Evolutionary conservation across 2,329 filamentous ascomycete species (phyloP).

Genomic region (Aureobasidium sp.): DNA sequence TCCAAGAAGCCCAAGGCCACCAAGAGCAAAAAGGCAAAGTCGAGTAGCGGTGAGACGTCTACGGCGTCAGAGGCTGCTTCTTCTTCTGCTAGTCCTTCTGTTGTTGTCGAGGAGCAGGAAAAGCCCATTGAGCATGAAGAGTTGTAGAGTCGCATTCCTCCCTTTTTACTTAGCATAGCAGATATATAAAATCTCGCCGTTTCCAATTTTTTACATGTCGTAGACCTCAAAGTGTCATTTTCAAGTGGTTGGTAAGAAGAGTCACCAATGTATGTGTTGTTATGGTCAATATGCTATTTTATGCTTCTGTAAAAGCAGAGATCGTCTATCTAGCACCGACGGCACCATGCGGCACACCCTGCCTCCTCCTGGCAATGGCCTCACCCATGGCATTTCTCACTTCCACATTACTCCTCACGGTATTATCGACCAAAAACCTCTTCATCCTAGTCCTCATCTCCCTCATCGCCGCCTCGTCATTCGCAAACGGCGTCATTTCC

Average conservation of each 20-base stretch:
- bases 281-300: no score
- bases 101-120: background rate
- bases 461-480: slow-evolving; percentile 58
- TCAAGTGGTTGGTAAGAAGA: background rate
- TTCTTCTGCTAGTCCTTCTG: background rate
- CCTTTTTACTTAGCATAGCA: background rate
- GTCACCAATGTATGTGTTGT: background rate
- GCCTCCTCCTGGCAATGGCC: slow-evolving; percentile 47
- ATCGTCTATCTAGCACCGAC: slow-evolving; percentile 7
- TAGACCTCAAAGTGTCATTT: background rate
- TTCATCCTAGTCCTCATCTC: slow-evolving; percentile 66
- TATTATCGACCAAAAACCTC: slow-evolving; percentile 84
- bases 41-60: background rate
- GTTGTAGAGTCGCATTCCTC: slow-evolving; percentile 10
- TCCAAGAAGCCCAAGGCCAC: slow-evolving; percentile 29
- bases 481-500: slow-evolving; percentile 73
- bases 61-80: background rate
- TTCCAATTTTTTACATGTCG: background rate
- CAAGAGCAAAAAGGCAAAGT: slow-evolving; percentile 27
- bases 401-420: slow-evolving; percentile 69
- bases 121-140: slow-evolving; percentile 17
- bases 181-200: background rate
- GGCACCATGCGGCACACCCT: slow-evolving; percentile 15
- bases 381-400: slow-evolving; percentile 72
- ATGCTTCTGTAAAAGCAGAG: background rate